Evolutionary conservation across 441 rosid species (phyloP).

Genomic region (Geranium incanum): DNA sequence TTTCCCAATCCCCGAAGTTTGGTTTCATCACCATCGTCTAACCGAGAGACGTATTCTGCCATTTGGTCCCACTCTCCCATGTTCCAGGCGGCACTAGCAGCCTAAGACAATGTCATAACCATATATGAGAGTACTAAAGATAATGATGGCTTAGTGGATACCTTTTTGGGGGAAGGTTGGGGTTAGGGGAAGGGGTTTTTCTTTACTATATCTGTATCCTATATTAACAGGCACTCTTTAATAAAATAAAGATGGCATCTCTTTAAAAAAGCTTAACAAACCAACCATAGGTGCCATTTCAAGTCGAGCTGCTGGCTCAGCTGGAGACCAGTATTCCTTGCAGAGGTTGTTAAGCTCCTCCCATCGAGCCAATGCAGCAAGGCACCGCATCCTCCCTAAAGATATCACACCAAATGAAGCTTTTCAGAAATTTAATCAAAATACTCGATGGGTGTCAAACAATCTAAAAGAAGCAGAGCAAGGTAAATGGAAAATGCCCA

Average conservation of each 20-base stretch:
- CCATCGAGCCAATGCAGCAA: slow-evolving; percentile 99
- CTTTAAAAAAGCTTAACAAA: slow-evolving; percentile 18
- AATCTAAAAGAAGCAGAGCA: not conserved
- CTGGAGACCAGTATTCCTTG: slow-evolving; percentile 98
- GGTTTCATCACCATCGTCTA: slow-evolving; percentile 98
- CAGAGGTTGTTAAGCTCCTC: slow-evolving; percentile 95
- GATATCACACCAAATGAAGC: slow-evolving; percentile 20
- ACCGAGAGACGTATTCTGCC: slow-evolving; percentile 92
- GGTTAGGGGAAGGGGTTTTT: no score
- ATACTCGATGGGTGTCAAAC: not conserved
- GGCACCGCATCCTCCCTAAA: slow-evolving; percentile 95
- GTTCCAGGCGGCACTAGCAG: slow-evolving; percentile 98
- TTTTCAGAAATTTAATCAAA: not conserved
- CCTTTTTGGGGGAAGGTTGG: no score
- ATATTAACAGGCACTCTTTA: no score
- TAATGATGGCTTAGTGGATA: slow-evolving; percentile 3
- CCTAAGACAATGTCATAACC: slow-evolving; percentile 40
- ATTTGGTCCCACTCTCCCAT: slow-evolving; percentile 99
- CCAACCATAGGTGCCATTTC: slow-evolving; percentile 99
- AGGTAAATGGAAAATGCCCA: not conserved
- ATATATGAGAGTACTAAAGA: slow-evolving; percentile 24
- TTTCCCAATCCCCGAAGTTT: slow-evolving; percentile 84
- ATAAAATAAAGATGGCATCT: no score
- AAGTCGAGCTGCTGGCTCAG: slow-evolving; percentile 91
- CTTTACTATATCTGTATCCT: no score